Base-by-base conservation (phyloP, 1,139 yeast species). In the Sugiyamaella grinbergsii region DNA sequence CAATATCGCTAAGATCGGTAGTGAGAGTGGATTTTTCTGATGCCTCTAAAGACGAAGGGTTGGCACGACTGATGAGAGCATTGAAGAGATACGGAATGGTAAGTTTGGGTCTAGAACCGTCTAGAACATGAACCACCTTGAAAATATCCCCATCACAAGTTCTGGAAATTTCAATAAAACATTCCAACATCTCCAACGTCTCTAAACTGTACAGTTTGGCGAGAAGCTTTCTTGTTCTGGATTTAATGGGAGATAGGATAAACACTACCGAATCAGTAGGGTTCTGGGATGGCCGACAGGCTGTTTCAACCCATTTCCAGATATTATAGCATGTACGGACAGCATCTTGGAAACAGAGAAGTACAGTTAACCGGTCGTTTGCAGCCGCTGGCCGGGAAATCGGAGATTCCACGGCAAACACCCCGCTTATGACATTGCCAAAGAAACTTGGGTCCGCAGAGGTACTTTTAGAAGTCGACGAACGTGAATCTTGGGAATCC, bases 391-490 rank as follows among this genome's bases (percentile, higher is more conserved):
- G 72, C 45, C 81, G 72, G 4, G 77, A 76, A 5, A 76, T 74
- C 0, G 90, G 85, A 0, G 87, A 76, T 58, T 90, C 97, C 8
- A 85, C 80, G 53, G 83, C 85, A 63, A 91, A 88, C 0, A 90
- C 96, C 2, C 96, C 96, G 57, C 87, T 90, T 45, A 85, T 84
- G 10, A 87, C 91, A 53, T 80, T 81, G 0, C 89, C 89, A 56
- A 86, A 78, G 63, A 86, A 85, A 0, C 64, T 60, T 5, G 58
- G 55, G 23, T 57, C 60, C 6, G 33, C 33, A 10, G 44, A 11
- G 22, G 41, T 7, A 23, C 32, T 42, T 34, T 53, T 50, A 15
- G 47, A 22, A 8, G 51, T 18, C 5, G 36, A n/a, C 10, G 40
- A 19, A 5, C 48, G 44, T 5, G 49, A 41, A 16, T 49, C 74